A percentile compares a stretch with the other conserved stretches of the same genome.
Conservation (phyloP, 352 stramenopile genomes). For the Peronosclerospora sorghi region DNA sequence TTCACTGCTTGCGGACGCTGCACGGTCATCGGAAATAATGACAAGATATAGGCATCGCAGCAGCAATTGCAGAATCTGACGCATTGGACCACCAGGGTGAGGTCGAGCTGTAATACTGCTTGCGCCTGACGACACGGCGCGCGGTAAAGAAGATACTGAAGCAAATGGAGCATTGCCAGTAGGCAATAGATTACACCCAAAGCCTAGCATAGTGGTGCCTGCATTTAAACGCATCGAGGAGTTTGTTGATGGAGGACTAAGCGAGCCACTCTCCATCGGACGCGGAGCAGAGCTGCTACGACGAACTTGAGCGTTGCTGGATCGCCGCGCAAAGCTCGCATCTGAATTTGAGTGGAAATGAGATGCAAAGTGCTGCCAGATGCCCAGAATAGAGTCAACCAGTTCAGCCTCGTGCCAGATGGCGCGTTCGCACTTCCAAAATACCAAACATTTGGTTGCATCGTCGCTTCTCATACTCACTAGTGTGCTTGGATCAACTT, state of each 20-base stretch:
- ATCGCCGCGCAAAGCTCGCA: conserved; percentile 59
- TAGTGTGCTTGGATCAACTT: conserved; percentile 33
- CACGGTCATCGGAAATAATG: conserved; percentile 40
- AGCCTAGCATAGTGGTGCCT: conserved; percentile 29
- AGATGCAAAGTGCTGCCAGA: conserved; percentile 75
- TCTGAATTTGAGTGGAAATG: conserved; percentile 64
- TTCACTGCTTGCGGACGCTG: conserved; percentile 11
- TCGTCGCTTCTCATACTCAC: conserved; percentile 9
- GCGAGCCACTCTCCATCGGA: conserved; percentile 20
- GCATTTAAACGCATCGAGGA: conserved; percentile 18
- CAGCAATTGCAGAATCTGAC: conserved; percentile 67
- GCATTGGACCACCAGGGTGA: conserved; percentile 71
- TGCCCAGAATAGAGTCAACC: conserved; percentile 56
- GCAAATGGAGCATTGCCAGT: conserved; percentile 10
- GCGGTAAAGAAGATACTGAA: conserved; percentile 6
- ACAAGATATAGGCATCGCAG: conserved; percentile 66
- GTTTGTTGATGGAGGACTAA: conserved; percentile 34
- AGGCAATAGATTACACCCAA: conserved; percentile 46
- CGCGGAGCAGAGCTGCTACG: conserved; percentile 13
- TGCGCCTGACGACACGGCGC: conserved; percentile 11
- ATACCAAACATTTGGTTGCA: conserved; percentile 28
- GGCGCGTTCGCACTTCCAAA: conserved; percentile 68
- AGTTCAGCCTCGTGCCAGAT: conserved; percentile 70
- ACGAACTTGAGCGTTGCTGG: conserved; percentile 30
- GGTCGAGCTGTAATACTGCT: conserved; percentile 47